Evolutionary conservation across 169 alveolate species (phyloP), one percentile per base, ranked within the genome.

Genomic region (Babesia gibsoni): DNA sequence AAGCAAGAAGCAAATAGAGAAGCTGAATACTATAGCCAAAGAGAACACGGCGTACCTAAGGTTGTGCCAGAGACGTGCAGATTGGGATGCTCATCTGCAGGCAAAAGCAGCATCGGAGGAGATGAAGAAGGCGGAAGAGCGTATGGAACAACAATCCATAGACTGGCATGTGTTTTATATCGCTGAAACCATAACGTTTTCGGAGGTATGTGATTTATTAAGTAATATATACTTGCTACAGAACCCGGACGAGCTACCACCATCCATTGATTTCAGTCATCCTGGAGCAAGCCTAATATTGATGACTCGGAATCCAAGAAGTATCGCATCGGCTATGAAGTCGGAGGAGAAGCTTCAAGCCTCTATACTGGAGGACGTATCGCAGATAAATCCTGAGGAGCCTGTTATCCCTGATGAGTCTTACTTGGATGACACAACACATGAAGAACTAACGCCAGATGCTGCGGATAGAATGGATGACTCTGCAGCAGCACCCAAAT

Each of bases 131-230:
- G 94, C 89, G 50, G 96, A 88, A 61, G 97, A 83, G 50, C 67
- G 89, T 33, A 80, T 74, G 64, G 90, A 90, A 74, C 89, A 82
- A 85, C 84, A 87, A 61, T 77, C 92, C 32, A 87, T 94, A 50
- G 98, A 94, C 58, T 94, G 98, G 97, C 90, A 91, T 66, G 94
- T 91, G 67, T 94, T 94, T 57, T 84, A 89, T 23, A 89, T 93
- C 14, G 97, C 93, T 0, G 96, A 92, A 45, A 92, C 94, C 14
- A 93, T 93, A 37, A 94, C 93, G 35, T 90, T 93, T 53, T 82
- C 20, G n/a, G 64, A 37, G 33, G 84, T 74, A 52, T 10, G 70
- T 29, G 20, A 18, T 18, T n/a, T 43, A 5, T 74, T 0, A 0
- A 7, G 8, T 8, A 2, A 1, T 8, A 8, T 29, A 2, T 12